Percentiles rank a stretch among this genome's conserved stretches.
Conservation (phyloP, 768 basidiomycete species). For the Leccinum pellstonianum region DNA sequence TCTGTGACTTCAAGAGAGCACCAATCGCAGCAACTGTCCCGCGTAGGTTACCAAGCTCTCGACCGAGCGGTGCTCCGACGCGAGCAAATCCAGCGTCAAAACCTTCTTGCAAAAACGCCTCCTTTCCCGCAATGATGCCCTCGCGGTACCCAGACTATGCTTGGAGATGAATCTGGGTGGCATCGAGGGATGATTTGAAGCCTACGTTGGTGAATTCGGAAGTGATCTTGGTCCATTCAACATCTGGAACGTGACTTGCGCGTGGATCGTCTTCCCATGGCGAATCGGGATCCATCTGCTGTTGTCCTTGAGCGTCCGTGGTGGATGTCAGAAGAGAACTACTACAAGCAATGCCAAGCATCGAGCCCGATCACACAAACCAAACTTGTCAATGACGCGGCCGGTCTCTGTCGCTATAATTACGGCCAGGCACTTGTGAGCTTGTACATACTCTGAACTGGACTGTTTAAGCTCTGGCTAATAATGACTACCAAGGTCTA, state of each 20-base stretch:
- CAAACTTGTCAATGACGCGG: neutral
- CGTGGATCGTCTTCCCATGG: constrained; percentile 58
- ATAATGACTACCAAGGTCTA: neutral
- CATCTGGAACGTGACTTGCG: constrained; percentile 37
- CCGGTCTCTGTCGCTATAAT: neutral
- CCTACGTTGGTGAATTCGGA: constrained; percentile 70
- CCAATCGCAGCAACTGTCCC: constrained; percentile 68
- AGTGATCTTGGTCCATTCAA: constrained; percentile 69
- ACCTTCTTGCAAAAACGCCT: constrained; percentile 80
- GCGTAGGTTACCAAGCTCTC: constrained; percentile 73
- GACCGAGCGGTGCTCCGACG: constrained; percentile 71
- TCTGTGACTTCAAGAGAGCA: constrained; percentile 46
- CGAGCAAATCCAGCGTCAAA: constrained; percentile 84
- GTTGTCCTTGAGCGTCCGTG: neutral
- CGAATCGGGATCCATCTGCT: constrained; percentile 39
- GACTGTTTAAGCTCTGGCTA: neutral
- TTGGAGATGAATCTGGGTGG: neutral
- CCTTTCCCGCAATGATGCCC: constrained; percentile 91
- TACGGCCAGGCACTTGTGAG: neutral
- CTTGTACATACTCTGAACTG: neutral
- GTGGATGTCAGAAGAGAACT: neutral
- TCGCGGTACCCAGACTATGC: constrained; percentile 90
- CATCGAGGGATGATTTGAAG: neutral
- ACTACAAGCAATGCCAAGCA: neutral
- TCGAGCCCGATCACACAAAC: neutral